Base-by-base conservation (phyloP, 2,329 filamentous ascomycete genomes). In the Arthrinium phaeospermum region DNA sequence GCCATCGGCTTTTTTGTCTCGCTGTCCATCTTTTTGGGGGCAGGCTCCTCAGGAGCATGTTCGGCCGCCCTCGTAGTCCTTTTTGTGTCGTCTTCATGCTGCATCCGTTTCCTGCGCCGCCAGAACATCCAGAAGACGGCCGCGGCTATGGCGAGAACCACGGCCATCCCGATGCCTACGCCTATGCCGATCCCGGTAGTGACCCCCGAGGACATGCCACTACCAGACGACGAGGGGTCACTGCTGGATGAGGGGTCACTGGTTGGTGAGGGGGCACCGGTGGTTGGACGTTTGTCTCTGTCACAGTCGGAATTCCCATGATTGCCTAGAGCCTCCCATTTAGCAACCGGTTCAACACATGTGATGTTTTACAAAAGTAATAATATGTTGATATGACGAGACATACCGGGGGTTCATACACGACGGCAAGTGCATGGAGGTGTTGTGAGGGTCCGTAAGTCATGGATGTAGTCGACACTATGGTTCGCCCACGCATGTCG, bases 131-230 rank as follows among this genome's bases (percentile, higher is more conserved):
- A 74, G 37, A 71, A 22, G 1, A 69, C 72, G 1, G 71, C 27
- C 0, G 71, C 70, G 34, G 73, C 41, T 16, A 27, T 19, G 13
- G 13, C 49, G 4, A 74, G 45, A 10, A 75, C 71, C 64, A 72
- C 64, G 19, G 70, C 46, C 30, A 76, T 67, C 27, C 71, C 74
- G 2, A 72, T 70, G 24, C 73, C 73, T 30, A 76, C 71, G 30
- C 73, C 75, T 46, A 75, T 75, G 1, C 73, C 73, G 67, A 71
- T 53, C 44, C 34, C 34, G 34, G 34, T 37, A 37, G 13, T 19
- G n/a, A 19, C 72, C 5, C 71, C 71, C 0, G 67, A 30, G 27
- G 74, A 72, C 12, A 74, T 53, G 2, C 73, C 69, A 27, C 24
- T 16, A 1, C 34, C 34, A 37, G 34, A 37, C 34, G 34, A 37